phyloP scores from a whole-genome alignment of 2,329 filamentous ascomycete genomes.

The Beauveria australis region DNA sequence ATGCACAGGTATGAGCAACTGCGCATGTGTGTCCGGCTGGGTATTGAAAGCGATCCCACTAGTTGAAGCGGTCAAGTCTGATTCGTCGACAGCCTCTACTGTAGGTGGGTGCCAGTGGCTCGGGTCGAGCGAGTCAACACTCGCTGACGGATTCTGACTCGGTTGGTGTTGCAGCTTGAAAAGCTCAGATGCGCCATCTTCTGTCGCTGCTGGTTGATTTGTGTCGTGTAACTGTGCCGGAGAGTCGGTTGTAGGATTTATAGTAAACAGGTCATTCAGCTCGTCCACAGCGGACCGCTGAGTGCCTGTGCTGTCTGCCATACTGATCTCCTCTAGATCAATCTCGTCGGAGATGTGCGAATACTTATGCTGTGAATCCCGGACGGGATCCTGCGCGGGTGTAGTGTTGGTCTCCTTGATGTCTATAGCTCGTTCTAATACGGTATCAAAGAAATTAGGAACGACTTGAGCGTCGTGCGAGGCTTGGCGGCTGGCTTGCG shows the following conservation, averaged over 20 bases:
- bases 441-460: constrained; percentile 13
- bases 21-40: neutral
- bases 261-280: constrained; percentile 10
- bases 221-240: neutral
- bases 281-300: constrained; percentile 11
- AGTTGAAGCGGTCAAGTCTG: neutral
- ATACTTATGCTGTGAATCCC: neutral
- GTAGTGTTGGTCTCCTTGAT: constrained; percentile 12
- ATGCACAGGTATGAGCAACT: constrained; percentile 1
- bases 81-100: neutral
- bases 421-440: constrained; percentile 11
- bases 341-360: neutral
- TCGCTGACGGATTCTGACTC: neutral
- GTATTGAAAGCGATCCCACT: constrained; percentile 3
- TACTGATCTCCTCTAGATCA: neutral
- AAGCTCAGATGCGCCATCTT: neutral
- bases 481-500: neutral
- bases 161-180: neutral
- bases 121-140: neutral
- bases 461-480: constrained; percentile 24
- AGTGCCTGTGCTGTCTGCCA: neutral
- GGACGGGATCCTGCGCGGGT: neutral
- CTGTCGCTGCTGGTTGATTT: neutral
- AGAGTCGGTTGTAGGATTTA: neutral
- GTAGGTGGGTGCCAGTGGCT: constrained; percentile 7